Conservation (phyloP, 768 basidiomycete species). For the Ramaria sp. region DNA sequence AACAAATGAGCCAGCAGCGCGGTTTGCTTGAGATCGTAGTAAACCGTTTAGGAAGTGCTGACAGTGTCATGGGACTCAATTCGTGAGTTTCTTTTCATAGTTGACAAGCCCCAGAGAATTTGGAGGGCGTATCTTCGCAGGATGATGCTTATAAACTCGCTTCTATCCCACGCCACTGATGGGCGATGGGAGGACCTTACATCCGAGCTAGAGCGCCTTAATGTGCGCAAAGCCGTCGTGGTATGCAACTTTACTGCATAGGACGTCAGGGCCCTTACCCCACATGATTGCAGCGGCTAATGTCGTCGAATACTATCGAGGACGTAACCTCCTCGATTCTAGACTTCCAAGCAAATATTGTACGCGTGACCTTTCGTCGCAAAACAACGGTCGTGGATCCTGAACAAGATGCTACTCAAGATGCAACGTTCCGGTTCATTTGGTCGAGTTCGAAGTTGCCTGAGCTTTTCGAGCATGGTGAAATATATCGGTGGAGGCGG, state of each 20-base stretch:
- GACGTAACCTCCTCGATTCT: conserved; percentile 77
- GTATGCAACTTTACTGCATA: conserved; percentile 32
- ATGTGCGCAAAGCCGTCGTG: conserved; percentile 72
- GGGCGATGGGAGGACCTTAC: conserved; percentile 72
- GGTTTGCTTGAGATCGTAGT: conserved; percentile 77
- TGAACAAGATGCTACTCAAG: conserved; percentile 47
- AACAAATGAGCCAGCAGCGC: conserved; percentile 67
- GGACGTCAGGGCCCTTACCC: conserved; percentile 5
- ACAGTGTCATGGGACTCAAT: conserved; percentile 76
- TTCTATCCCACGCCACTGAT: conserved; percentile 72
- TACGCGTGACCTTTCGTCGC: conserved; percentile 69
- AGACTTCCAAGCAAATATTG: conserved; percentile 81
- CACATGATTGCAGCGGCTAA: conserved; percentile 46
- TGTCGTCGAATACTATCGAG: conserved; percentile 72
- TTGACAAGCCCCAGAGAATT: neutral
- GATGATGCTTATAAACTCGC: conserved; percentile 84
- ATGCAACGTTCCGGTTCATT: conserved; percentile 47
- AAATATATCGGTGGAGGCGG: conserved; percentile 57
- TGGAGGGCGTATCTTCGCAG: conserved; percentile 28
- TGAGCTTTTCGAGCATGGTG: conserved; percentile 38
- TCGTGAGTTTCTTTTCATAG: conserved; percentile 37
- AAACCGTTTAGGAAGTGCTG: conserved; percentile 64
- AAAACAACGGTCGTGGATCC: conserved; percentile 73
- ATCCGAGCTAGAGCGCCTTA: conserved; percentile 59
- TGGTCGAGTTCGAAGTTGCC: conserved; percentile 54